phyloP scores from a whole-genome alignment of 2,329 filamentous ascomycete genomes.

The Talaromyces sp. region DNA sequence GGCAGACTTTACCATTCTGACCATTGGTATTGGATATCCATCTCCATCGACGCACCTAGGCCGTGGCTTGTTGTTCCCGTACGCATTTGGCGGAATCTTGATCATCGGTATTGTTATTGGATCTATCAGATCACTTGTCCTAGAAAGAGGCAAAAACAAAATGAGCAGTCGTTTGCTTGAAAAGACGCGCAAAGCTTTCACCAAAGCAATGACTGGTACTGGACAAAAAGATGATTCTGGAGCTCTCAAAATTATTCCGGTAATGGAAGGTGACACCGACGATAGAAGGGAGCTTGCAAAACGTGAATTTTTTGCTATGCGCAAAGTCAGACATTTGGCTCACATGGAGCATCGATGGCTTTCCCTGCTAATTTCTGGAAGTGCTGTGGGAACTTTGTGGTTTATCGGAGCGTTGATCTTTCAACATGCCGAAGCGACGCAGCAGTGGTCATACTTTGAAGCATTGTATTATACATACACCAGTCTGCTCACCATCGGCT shows the following conservation, averaged over 20 bases:
- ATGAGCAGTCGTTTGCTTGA: conserved; percentile 34
- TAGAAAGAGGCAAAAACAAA: conserved; percentile 38
- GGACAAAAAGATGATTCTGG: conserved; percentile 12
- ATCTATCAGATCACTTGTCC: conserved; percentile 35
- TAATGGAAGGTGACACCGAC: not conserved
- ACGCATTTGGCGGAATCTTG: conserved; percentile 35
- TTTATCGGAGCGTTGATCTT: conserved; percentile 39
- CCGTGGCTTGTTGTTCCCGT: conserved; percentile 33
- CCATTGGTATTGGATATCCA: conserved; percentile 35
- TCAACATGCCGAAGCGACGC: conserved; percentile 30
- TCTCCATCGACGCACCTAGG: conserved; percentile 32
- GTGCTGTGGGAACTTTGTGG: conserved; percentile 44
- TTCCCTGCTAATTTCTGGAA: conserved; percentile 35
- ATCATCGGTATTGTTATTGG: conserved; percentile 34
- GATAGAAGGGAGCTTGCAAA: conserved; percentile 26
- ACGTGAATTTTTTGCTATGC: conserved; percentile 46
- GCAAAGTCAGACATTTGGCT: conserved; percentile 42
- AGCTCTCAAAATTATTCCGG: conserved; percentile 18
- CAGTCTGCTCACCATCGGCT: conserved; percentile 40
- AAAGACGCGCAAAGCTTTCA: conserved; percentile 30
- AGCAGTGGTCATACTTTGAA: conserved; percentile 37
- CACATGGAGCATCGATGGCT: conserved; percentile 43
- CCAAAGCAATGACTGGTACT: conserved; percentile 24
- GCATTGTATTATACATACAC: conserved; percentile 40
- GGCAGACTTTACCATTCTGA: conserved; percentile 35